A percentile compares a stretch with the other conserved stretches of the same genome.
These are phyloP conservation scores for Mycocalia duriaeana DNA, from an alignment of 1,284 basidiomycete genomes.

Conservation along the genomic window DNA sequence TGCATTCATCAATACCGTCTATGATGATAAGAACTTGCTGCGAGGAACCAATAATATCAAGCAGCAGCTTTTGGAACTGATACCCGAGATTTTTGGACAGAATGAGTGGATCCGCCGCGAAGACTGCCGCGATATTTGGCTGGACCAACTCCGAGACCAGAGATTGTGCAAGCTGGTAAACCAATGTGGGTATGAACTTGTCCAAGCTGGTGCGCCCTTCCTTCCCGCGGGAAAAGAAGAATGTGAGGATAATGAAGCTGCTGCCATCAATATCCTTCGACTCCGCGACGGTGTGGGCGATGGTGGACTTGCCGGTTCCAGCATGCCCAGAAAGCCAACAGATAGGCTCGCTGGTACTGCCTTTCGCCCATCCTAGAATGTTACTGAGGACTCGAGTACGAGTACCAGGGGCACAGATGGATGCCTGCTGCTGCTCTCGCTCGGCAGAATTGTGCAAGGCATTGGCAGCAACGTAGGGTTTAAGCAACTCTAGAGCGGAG, in stretches of 20 bases:
- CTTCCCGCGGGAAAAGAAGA: constrained; percentile 1
- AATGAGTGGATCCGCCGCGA: background rate
- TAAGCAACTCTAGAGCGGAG: background rate
- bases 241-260: background rate
- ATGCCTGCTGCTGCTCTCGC: background rate
- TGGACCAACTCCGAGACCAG: background rate
- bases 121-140: background rate
- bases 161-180: constrained; percentile 1
- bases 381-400: background rate
- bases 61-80: background rate
- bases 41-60: background rate
- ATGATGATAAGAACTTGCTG: background rate
- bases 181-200: background rate
- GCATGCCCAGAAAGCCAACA: background rate
- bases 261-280: background rate
- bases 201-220: background rate
- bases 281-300: background rate
- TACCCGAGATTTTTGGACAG: background rate
- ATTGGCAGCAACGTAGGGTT: background rate
- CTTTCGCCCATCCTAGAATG: background rate
- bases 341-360: background rate
- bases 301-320: background rate
- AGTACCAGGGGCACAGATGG: background rate
- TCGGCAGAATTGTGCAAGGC: background rate
- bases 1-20: too few relatives aligned